These are phyloP conservation scores for Pseudocercospora macadamiae DNA, from an alignment of 2,329 filamentous ascomycete genomes.

Conservation along the genomic window DNA sequence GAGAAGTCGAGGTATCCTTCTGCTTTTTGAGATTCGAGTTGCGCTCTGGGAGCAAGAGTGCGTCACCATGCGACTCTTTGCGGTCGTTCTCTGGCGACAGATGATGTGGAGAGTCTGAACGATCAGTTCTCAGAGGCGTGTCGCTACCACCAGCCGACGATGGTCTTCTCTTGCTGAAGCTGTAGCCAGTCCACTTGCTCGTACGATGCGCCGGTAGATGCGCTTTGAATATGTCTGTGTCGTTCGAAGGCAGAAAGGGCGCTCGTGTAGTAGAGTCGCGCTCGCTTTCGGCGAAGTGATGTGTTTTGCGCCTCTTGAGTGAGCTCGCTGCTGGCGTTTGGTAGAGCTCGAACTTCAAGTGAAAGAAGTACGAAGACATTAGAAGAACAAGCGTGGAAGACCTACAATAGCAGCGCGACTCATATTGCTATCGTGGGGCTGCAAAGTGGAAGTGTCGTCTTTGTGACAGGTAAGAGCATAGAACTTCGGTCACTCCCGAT, in stretches of 20 bases:
- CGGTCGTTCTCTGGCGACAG: slow-evolving; percentile 24
- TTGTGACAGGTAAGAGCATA: background rate
- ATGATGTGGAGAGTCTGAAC: slow-evolving; percentile 21
- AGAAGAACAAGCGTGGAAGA: slow-evolving; percentile 2
- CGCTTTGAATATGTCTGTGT: slow-evolving; percentile 51
- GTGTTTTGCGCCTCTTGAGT: slow-evolving; percentile 13
- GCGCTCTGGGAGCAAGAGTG: slow-evolving; percentile 40
- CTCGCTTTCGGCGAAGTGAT: slow-evolving; percentile 14
- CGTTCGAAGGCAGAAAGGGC: slow-evolving; percentile 44
- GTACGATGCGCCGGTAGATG: slow-evolving; percentile 48
- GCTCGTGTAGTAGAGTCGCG: background rate
- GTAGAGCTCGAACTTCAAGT: slow-evolving; percentile 64
- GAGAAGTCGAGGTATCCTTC: slow-evolving; percentile 36
- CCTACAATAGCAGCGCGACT: slow-evolving; percentile 17
- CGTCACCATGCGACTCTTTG: slow-evolving; percentile 39
- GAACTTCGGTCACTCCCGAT: background rate
- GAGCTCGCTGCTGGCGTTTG: slow-evolving; percentile 37
- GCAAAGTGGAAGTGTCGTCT: background rate
- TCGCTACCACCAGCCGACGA: slow-evolving; percentile 7
- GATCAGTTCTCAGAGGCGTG: slow-evolving; percentile 17
- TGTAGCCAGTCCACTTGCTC: slow-evolving; percentile 40
- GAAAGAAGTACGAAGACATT: slow-evolving; percentile 50
- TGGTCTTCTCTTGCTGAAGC: slow-evolving; percentile 18
- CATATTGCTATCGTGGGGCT: background rate
- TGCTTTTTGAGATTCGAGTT: slow-evolving; percentile 39